Percentiles rank a stretch among this genome's conserved stretches.
phyloP scores from a whole-genome alignment of 495 filamentous ascomycete species.

The Pseudotulostoma volvatum region DNA sequence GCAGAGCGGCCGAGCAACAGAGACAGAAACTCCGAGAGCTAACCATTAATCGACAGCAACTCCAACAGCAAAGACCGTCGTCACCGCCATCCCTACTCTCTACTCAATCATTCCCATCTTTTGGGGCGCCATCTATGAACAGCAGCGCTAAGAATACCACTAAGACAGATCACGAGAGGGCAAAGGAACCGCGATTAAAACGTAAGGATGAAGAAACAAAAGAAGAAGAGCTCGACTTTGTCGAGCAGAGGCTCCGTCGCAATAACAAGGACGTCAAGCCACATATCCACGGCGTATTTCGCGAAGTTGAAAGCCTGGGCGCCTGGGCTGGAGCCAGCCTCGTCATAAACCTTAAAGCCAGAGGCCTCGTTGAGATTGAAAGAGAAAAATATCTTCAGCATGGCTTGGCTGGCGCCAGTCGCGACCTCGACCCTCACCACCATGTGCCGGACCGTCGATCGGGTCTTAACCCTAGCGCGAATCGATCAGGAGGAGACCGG shows the following conservation, averaged over 20 bases:
- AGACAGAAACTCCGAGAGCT: conserved; percentile 33
- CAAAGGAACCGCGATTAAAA: conserved; percentile 3
- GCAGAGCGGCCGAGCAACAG: conserved; percentile 41
- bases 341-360: conserved; percentile 58
- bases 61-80: conserved; percentile 6
- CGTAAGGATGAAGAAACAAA: conserved; percentile 21
- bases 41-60: conserved; percentile 17
- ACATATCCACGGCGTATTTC: conserved; percentile 40
- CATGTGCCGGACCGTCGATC: conserved; percentile 34
- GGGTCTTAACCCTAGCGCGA: conserved; percentile 28
- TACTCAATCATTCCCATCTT: background rate
- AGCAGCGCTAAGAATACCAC: conserved; percentile 12
- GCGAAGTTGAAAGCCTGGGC: conserved; percentile 68
- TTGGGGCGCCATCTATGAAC: background rate
- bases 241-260: conserved; percentile 44
- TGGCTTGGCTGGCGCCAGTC: conserved; percentile 54
- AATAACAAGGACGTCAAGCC: conserved; percentile 30
- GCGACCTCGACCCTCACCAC: conserved; percentile 40
- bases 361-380: conserved; percentile 69
- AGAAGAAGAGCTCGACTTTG: conserved; percentile 38
- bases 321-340: conserved; percentile 83
- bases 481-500: conserved; percentile 35
- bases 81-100: conserved; percentile 1
- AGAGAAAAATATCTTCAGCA: conserved; percentile 68
- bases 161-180: conserved; percentile 5